Conservation (phyloP, 208 protist genomes). For the Kentomonas sorsogonicus region DNA sequence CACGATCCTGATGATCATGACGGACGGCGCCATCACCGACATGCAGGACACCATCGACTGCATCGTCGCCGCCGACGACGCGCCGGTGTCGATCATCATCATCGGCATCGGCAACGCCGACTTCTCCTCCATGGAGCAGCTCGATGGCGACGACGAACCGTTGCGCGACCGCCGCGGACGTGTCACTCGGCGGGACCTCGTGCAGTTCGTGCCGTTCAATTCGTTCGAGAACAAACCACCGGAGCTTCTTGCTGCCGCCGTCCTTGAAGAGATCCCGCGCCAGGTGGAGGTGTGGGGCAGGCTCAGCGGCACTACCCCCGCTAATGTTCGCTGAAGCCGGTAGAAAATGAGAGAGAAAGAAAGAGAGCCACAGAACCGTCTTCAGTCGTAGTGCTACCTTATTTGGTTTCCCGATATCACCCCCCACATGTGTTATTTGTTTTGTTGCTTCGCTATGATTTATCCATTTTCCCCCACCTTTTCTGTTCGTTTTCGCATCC, state of each 20-base stretch:
- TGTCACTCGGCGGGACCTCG: conserved; percentile 34
- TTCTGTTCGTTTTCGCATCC: too few species aligned
- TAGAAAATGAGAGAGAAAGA: too few species aligned
- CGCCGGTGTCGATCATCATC: conserved; percentile 90
- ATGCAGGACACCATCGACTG: conserved; percentile 69
- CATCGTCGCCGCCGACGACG: conserved; percentile 61
- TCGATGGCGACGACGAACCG: conserved; percentile 82
- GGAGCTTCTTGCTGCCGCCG: conserved; percentile 32
- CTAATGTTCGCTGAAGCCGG: too few species aligned
- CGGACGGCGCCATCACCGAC: conserved; percentile 86
- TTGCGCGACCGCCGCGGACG: conserved; percentile 13
- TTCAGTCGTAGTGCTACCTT: too few species aligned
- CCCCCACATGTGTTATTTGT: too few species aligned
- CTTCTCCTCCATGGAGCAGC: conserved; percentile 84
- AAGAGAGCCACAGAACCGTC: too few species aligned
- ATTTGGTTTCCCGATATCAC: too few species aligned
- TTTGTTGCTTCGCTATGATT: too few species aligned
- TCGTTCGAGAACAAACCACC: conserved; percentile 24
- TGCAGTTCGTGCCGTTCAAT: conserved; percentile 74
- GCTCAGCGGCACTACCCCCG: too few species aligned
- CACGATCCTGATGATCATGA: conserved; percentile 87
- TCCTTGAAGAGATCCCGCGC: conserved; percentile 38
- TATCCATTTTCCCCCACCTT: too few species aligned
- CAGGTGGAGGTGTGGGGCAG: conserved; percentile 39
- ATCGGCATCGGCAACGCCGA: conserved; percentile 85